These are phyloP conservation scores for Trichophyton rubrum DNA, from an alignment of 2,329 filamentous ascomycete genomes.

Conservation along the genomic window DNA sequence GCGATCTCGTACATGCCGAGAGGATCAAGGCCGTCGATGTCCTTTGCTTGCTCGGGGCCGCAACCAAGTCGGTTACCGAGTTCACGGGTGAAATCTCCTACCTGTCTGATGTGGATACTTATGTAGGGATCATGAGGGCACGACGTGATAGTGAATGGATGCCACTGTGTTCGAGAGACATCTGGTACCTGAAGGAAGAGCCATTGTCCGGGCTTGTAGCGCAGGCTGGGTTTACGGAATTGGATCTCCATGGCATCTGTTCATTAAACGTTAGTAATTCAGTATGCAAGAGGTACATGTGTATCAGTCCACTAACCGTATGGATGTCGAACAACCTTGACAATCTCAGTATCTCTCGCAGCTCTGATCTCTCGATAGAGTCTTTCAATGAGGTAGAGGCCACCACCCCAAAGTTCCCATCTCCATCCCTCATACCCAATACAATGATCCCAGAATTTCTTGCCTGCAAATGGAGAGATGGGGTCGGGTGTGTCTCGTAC, in stretches of 20 bases:
- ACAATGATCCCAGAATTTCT: slow-evolving; percentile 79
- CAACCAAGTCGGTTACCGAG: slow-evolving; percentile 94
- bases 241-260: slow-evolving; percentile 91
- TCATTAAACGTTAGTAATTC: background rate
- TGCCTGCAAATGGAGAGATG: slow-evolving; percentile 72
- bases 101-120: slow-evolving; percentile 87
- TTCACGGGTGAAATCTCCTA: slow-evolving; percentile 88
- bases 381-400: slow-evolving; percentile 73
- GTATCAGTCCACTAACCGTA: slow-evolving; percentile 51
- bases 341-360: slow-evolving; percentile 73
- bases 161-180: slow-evolving; percentile 85
- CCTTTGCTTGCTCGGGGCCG: slow-evolving; percentile 70
- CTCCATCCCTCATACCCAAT: slow-evolving; percentile 93
- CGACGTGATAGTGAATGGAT: slow-evolving; percentile 97
- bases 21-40: slow-evolving; percentile 82
- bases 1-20: slow-evolving; percentile 98
- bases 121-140: slow-evolving; percentile 94
- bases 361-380: slow-evolving; percentile 83
- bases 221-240: slow-evolving; percentile 91
- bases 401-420: slow-evolving; percentile 84
- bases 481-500: slow-evolving; percentile 65
- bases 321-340: slow-evolving; percentile 86
- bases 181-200: slow-evolving; percentile 88
- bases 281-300: background rate
- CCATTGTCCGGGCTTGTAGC: slow-evolving; percentile 97